A percentile compares a stretch with the other conserved stretches of the same genome.
Conservation (phyloP, 179 eudicot species). For the Actinidia polygama region DNA sequence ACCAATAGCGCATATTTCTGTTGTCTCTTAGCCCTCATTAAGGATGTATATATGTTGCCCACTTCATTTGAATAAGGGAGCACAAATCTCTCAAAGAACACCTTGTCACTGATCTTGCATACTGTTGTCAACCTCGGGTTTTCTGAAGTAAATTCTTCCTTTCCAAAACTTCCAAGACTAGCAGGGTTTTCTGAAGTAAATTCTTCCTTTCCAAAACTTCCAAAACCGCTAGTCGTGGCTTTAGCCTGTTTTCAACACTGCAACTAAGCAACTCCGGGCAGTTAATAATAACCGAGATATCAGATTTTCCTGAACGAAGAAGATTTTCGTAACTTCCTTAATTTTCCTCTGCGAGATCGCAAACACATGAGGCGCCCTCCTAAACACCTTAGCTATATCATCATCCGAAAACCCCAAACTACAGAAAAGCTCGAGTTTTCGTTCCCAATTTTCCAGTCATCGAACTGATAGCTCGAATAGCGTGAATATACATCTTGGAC, state of each 20-base stretch:
- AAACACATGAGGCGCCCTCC: too few species aligned
- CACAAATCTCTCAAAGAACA: constrained; percentile 36
- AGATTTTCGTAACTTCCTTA: constrained; percentile 19
- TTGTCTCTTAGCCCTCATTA: not conserved
- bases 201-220: constrained; percentile 30
- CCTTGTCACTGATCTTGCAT: constrained; percentile 15
- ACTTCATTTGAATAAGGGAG: constrained; percentile 33
- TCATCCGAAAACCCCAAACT: too few species aligned
- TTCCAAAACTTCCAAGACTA: constrained; percentile 34
- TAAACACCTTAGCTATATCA: too few species aligned
- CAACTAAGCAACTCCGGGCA: constrained; percentile 26
- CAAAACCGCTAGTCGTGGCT: constrained; percentile 44
- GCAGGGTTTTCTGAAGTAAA: constrained; percentile 29
- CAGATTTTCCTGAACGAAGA: constrained; percentile 32
- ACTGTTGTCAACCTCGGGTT: constrained; percentile 22
- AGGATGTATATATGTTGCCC: constrained; percentile 23
- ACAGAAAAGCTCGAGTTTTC: too few species aligned
- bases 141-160: constrained; percentile 28
- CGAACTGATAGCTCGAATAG: too few species aligned
- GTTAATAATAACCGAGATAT: constrained; percentile 27
- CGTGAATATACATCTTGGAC: too few species aligned
- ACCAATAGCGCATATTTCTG: too few species aligned
- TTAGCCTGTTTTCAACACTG: constrained; percentile 42
- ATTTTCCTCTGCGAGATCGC: constrained; percentile 41
- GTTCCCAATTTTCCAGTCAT: too few species aligned